Evolutionary conservation across 805 yeast genomes (phyloP), one percentile per base, ranked within the genome.

Genomic region (Starmerella bacillaris): DNA sequence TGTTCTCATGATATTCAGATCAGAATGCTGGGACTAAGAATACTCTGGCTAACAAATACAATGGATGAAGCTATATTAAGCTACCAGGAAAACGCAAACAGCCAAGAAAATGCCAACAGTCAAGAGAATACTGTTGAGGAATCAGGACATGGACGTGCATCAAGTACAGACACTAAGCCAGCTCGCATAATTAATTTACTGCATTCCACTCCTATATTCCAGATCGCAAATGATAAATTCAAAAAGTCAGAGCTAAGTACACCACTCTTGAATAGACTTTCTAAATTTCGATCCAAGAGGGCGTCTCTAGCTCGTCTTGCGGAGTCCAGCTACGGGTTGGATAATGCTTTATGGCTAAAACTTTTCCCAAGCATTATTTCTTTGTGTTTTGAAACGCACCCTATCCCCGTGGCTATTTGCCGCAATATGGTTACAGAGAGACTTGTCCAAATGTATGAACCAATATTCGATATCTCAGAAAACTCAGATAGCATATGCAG

Each of bases 261-360:
- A 70, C 74, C 94, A 1, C 98, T 92, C 54, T 63, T 76, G 31
- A 68, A 72, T 15, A 59, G 95, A 26, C 57, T 84, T 12, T 49
- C 72, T 1, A 77, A 77, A 46, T 56, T 89, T 62, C 41, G 54
- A 54, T 35, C 68, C 57, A 46, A 67, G 38, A 68, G 74, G 44
- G 78, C 77, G 18, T 65, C 80, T 2, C 56, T 92, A n/a, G 61
- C 78, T 0, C 67, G 72, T 33, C 59, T 89, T 5, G 94, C 94
- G 0, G 94, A 80, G 44, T 78, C 93, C 2, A 92, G 78, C 39
- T 78, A 84, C 49, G 95, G 96, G 2, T 84, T 89, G 7, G 98
- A 89, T 57, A 74, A 92, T 1, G 93, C 96, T 0, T 59, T 89
- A n/a, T 89, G 98, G 98, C 76, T 86, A 48, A 68, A 92, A 41